Base-by-base conservation (phyloP, 257 asterid species). In the Rehmannia glutinosa region DNA sequence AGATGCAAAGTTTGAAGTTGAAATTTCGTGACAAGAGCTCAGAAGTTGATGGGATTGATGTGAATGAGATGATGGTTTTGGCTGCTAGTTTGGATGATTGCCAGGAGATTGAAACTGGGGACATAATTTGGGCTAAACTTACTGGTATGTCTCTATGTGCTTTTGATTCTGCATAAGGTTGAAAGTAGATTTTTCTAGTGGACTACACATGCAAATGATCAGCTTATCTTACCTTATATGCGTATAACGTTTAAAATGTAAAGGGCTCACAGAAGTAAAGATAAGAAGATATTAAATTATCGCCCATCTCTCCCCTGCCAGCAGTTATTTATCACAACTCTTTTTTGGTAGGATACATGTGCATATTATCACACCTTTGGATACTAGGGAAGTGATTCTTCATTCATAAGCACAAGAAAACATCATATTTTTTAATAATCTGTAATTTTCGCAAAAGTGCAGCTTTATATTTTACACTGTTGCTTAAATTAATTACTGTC, bases 51-150 rank as follows among this genome's bases (percentile, higher is more conserved):
- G 90, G 82, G 46, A 76, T 85, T 62, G 95, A 89, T 66, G 90
- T 84, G 71, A 76, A 88, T 56, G 99, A 91, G 86, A 68, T 94
- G 91, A 75, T 87, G 85, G 96, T 80, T 49, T 68, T 94, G 83
- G 97, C 97, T 19, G 96, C 97, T 69, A 87, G 86, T 76, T 73
- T 91, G 75, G 96, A 85, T 71, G 88, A 82, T 63, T 77, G 85
- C 76, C 88, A 82, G 47, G 95, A 89, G 78, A 86, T 87, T 43
- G 99, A 88, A 62, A 81, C 87, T 10, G 99, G 95, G 64, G 97
- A 94, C 77, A 64, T 91, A 54, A 86, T 91, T 64, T 94, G 99
- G 99, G 99, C 99, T 45, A 94, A 94, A 86, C 92, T 94, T 72
- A 85, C 99, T 71, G 99, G 99, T 94, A 62, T 42, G 70, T 73